phyloP scores from a whole-genome alignment of 2,329 filamentous ascomycete genomes.

The Pseudogymnoascus destructans region DNA sequence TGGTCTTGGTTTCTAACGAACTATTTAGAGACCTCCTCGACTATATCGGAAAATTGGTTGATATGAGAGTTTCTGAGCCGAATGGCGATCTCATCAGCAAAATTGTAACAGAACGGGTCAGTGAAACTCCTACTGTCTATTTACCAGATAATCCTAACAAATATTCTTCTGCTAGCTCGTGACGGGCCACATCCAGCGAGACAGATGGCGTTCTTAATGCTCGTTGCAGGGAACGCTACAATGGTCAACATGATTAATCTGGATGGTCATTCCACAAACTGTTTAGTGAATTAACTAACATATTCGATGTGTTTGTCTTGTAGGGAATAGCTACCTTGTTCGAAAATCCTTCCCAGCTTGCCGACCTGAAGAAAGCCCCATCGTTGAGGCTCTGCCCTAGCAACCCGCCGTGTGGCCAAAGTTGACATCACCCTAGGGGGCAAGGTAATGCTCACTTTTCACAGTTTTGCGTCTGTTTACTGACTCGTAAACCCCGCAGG shows the following conservation, averaged over 20 bases:
- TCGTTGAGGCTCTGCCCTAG: constrained; percentile 35
- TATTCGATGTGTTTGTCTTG: background rate
- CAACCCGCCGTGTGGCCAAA: constrained; percentile 36
- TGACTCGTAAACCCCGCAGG: constrained; percentile 15
- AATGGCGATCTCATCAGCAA: constrained; percentile 35
- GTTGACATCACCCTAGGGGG: constrained; percentile 33
- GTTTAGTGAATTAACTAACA: background rate
- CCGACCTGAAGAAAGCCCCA: constrained; percentile 30
- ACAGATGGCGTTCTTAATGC: constrained; percentile 36
- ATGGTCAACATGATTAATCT: constrained; percentile 39
- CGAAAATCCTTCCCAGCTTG: constrained; percentile 32
- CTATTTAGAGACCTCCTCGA: constrained; percentile 29
- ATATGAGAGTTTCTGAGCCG: constrained; percentile 29
- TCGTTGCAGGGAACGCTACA: constrained; percentile 39
- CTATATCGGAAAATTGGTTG: constrained; percentile 33
- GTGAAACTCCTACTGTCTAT: background rate
- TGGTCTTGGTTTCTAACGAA: background rate
- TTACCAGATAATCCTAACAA: background rate
- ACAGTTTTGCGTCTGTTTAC: background rate
- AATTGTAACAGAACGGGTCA: constrained; percentile 18
- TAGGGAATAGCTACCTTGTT: constrained; percentile 34
- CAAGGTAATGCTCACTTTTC: constrained; percentile 22
- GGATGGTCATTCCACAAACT: constrained; percentile 20
- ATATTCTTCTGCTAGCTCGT: constrained; percentile 22
- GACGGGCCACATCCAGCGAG: constrained; percentile 24